Evolutionary conservation across 108 stramenopile genomes (phyloP), one percentile per base, ranked within the genome.

Genomic region (Schizochytrium sp.): DNA sequence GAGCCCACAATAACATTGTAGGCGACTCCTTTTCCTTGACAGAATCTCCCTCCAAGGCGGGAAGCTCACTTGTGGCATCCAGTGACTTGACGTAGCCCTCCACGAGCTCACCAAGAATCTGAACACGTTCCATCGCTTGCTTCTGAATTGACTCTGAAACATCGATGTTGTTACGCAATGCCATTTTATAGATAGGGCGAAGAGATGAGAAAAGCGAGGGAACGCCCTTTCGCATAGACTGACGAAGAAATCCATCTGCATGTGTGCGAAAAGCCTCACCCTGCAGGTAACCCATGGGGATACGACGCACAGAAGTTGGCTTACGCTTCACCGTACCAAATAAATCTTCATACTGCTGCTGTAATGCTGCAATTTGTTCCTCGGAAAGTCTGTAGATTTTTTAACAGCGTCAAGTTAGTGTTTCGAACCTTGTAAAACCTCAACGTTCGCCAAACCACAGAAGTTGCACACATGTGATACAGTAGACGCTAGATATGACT

Each of bases 121-220:
- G 87, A 90, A 93, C 94, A 4, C 91, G 92, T 38, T 93, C 89
- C 88, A 96, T 95, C 0, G 60, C 72, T 44, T 93, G 93, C 57
- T 97, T 60, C 61, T 96, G 95, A 19, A 96, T 88, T 15, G 97
- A 95, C 91, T 97, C 97, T 1, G 57, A 89, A 0, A 95, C 95
- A 57, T 92, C 88, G 8, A 87, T 50, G 40, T 91, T 91, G 38
- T 53, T 53, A 46, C 72, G 55, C 60, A 76, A 42, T 56, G 46
- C 28, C 64, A 56, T 50, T 4, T 90, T 58, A 45, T 72, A 91
- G 53, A 98, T 92, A 1, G 96, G 91, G 56, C 92, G 92, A 3
- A 98, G 93, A 91, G 98, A 97, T 4, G 90, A 76, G 57, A 96
- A 96, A 40, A 98, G 91, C 28, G 96, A 96, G 59, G 97, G 97